A percentile compares a stretch with the other conserved stretches of the same genome.
Evolutionary conservation across 768 basidiomycete genomes (phyloP).

Genomic region (Mycena latifolia): DNA sequence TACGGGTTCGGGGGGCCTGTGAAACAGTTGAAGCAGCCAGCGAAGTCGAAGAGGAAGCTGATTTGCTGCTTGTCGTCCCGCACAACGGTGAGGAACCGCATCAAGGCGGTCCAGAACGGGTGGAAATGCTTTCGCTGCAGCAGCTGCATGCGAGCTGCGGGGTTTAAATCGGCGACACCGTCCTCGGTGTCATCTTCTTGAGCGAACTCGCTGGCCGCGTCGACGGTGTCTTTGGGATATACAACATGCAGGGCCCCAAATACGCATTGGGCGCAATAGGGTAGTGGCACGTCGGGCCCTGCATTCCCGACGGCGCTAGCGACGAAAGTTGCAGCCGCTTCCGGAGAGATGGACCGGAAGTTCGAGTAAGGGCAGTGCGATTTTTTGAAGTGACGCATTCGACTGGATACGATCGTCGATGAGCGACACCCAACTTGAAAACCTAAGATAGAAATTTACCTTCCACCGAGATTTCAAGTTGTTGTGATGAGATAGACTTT

Average conservation of each 20-base stretch:
- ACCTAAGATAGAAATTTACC: neutral
- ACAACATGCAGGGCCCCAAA: slow-evolving; percentile 11
- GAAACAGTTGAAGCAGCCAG: neutral
- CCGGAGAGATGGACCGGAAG: neutral
- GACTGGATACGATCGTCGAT: neutral
- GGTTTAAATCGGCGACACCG: neutral
- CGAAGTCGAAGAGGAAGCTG: neutral
- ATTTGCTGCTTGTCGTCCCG: slow-evolving; percentile 2
- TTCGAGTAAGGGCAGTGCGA: slow-evolving; percentile 1
- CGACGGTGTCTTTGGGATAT: slow-evolving; percentile 11
- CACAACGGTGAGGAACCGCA: slow-evolving; percentile 9
- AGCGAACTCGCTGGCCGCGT: slow-evolving; percentile 3
- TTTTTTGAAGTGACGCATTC: neutral
- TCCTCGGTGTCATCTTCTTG: neutral
- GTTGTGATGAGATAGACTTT: too few relatives aligned
- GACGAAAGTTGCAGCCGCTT: slow-evolving; percentile 8
- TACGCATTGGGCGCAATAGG: neutral
- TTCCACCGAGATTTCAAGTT: too few relatives aligned
- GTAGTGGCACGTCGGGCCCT: neutral
- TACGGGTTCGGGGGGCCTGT: slow-evolving; percentile 1
- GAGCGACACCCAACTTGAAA: neutral
- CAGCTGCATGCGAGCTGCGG: slow-evolving; percentile 8
- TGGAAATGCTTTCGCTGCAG: slow-evolving; percentile 12
- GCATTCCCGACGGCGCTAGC: slow-evolving; percentile 3
- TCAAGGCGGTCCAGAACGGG: slow-evolving; percentile 10